Conservation (phyloP, 371 early-diverging fungal genomes). For the Mucor racemosus region DNA sequence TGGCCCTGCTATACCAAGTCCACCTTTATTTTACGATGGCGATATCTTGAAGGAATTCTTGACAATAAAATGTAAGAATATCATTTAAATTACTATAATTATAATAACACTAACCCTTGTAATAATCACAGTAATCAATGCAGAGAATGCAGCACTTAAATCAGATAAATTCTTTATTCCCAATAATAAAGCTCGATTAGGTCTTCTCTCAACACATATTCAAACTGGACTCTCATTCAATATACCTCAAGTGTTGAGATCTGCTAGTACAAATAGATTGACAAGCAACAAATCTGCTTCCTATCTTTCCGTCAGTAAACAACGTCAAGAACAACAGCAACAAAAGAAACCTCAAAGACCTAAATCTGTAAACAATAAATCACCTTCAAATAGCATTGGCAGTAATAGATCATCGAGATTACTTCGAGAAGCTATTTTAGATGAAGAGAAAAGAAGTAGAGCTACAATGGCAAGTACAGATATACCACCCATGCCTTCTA, state of each 20-base stretch:
- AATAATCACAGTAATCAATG: conserved; percentile 64
- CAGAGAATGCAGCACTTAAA: conserved; percentile 76
- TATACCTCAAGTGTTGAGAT: conserved; percentile 23
- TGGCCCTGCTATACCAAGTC: conserved; percentile 67
- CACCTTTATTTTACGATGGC: conserved; percentile 57
- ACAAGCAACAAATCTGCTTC: conserved; percentile 3
- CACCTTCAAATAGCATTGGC: background rate
- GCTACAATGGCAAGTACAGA: background rate
- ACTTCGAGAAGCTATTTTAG: conserved; percentile 18
- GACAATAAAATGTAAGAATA: conserved; percentile 52
- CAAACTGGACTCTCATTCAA: conserved; percentile 27
- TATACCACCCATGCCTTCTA: conserved; percentile 22
- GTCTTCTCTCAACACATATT: conserved; percentile 46
- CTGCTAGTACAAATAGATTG: conserved; percentile 29
- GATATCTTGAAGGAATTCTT: conserved; percentile 58
- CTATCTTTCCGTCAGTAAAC: background rate
- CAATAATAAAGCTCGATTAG: conserved; percentile 56
- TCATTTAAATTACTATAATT: too few species aligned
- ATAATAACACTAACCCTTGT: background rate
- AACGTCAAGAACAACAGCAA: background rate
- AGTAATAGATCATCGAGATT: conserved; percentile 14
- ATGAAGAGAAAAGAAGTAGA: conserved; percentile 18
- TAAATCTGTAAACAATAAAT: conserved; percentile 21
- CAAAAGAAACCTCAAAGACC: conserved; percentile 11
- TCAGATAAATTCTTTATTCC: conserved; percentile 66